These are phyloP conservation scores for Hsuehochloa calcarea DNA, from an alignment of 176 grass and related monocot genomes.

Conservation along the genomic window DNA sequence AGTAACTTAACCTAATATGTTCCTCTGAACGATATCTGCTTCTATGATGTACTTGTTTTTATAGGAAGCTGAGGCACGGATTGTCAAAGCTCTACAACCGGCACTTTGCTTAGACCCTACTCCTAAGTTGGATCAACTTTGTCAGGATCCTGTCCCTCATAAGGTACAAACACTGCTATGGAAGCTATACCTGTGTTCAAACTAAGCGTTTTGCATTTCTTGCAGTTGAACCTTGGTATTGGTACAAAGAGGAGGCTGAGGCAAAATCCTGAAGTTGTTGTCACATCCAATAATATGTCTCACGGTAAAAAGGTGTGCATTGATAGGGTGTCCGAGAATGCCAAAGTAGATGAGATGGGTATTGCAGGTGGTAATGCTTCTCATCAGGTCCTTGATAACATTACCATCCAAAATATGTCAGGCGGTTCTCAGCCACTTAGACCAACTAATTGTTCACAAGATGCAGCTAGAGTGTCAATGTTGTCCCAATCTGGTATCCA, in stretches of 20 bases:
- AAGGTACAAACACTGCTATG: conserved; percentile 58
- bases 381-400: conserved; percentile 52
- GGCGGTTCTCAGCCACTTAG: conserved; percentile 50
- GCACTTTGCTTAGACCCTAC: conserved; percentile 88
- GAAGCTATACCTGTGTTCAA: conserved; percentile 11
- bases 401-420: conserved; percentile 37
- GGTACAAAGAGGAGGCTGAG: conserved; percentile 76
- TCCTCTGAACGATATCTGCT: conserved; percentile 6
- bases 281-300: conserved; percentile 69
- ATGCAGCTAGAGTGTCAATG: conserved; percentile 51
- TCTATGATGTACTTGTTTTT: conserved; percentile 34
- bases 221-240: conserved; percentile 88
- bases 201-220: conserved; percentile 32
- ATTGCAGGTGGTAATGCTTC: conserved; percentile 39
- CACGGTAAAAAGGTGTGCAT: conserved; percentile 85
- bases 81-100: conserved; percentile 84
- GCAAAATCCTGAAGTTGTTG: conserved; percentile 65
- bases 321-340: conserved; percentile 59
- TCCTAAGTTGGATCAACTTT: conserved; percentile 84
- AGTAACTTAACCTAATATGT: conserved; percentile 14
- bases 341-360: conserved; percentile 44
- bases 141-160: conserved; percentile 66
- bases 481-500: conserved; percentile 57
- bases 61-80: conserved; percentile 91
- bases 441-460: conserved; percentile 63